phyloP scores from a whole-genome alignment of 78 protist species.

The Dictyostelium intermedium region DNA sequence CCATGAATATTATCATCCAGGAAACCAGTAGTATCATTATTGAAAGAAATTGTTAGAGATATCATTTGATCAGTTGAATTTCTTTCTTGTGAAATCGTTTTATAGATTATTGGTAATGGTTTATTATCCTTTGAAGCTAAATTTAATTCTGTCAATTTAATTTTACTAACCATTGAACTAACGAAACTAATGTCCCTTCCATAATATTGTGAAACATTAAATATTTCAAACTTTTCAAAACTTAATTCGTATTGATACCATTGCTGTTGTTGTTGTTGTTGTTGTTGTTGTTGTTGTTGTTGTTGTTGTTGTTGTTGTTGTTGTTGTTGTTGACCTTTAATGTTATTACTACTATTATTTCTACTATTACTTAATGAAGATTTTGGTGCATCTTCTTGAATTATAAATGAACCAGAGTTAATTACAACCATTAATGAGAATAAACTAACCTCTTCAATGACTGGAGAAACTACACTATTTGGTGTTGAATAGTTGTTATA shows the following conservation, averaged over 20 bases:
- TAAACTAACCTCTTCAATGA: neutral
- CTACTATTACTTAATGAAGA: neutral
- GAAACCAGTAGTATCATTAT: constrained; percentile 33
- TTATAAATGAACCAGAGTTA: neutral
- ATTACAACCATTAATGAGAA: constrained; percentile 1
- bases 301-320: neutral
- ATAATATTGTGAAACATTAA: constrained; percentile 34
- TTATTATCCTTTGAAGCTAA: neutral
- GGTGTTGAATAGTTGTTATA: neutral
- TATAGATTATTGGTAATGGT: constrained; percentile 7
- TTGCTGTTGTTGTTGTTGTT: neutral
- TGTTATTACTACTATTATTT: constrained; percentile 17
- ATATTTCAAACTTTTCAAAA: constrained; percentile 44
- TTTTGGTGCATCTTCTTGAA: neutral
- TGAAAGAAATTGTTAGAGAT: constrained; percentile 6
- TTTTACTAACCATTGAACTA: neutral
- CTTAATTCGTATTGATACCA: constrained; percentile 19
- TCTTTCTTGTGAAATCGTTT: constrained; percentile 4
- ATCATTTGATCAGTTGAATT: neutral
- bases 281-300: neutral
- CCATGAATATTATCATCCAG: constrained; percentile 40
- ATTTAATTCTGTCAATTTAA: constrained; percentile 22
- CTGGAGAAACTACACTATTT: neutral
- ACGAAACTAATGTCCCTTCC: constrained; percentile 58
- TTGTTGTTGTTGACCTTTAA: neutral